Conservation (phyloP, 805 yeast species). For the Pichia heedii region DNA sequence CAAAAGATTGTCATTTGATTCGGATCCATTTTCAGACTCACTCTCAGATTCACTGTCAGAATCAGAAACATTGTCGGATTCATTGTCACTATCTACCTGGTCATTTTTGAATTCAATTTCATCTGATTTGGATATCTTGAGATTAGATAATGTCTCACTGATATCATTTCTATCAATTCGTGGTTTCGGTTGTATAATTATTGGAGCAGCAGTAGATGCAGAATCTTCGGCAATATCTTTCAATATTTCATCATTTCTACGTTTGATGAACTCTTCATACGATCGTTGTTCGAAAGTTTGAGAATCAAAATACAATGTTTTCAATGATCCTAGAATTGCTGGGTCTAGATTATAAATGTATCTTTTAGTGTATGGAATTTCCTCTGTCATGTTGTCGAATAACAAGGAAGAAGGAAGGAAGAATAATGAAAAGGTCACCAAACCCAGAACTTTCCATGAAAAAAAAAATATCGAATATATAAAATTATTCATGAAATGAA, state of each 20-base stretch:
- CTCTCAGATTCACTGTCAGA: slow-evolving; percentile 24
- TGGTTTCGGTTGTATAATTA: slow-evolving; percentile 11
- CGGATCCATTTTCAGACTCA: slow-evolving; percentile 13
- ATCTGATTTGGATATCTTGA: slow-evolving; percentile 1
- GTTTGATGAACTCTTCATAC: slow-evolving; percentile 14
- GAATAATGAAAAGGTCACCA: too few relatives aligned
- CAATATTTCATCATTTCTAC: slow-evolving; percentile 11
- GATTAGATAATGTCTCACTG: background rate
- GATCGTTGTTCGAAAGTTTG: slow-evolving; percentile 29
- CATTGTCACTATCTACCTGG: slow-evolving; percentile 36
- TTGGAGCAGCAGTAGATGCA: background rate
- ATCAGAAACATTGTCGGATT: slow-evolving; percentile 24
- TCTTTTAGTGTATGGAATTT: slow-evolving; percentile 25
- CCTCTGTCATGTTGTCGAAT: slow-evolving; percentile 2
- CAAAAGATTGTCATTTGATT: background rate
- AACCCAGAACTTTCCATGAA: too few relatives aligned
- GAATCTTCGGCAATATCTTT: background rate
- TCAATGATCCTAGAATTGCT: slow-evolving; percentile 35
- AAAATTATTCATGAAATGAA: background rate
- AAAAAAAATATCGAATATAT: background rate
- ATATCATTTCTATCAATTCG: background rate
- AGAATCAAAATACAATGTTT: slow-evolving; percentile 48
- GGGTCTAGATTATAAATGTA: slow-evolving; percentile 41
- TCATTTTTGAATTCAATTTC: slow-evolving; percentile 2
- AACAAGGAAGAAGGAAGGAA: background rate